Evolutionary conservation across 805 yeast species (phyloP).

Genomic region (Cyberlindnera xishuangbannaensis): DNA sequence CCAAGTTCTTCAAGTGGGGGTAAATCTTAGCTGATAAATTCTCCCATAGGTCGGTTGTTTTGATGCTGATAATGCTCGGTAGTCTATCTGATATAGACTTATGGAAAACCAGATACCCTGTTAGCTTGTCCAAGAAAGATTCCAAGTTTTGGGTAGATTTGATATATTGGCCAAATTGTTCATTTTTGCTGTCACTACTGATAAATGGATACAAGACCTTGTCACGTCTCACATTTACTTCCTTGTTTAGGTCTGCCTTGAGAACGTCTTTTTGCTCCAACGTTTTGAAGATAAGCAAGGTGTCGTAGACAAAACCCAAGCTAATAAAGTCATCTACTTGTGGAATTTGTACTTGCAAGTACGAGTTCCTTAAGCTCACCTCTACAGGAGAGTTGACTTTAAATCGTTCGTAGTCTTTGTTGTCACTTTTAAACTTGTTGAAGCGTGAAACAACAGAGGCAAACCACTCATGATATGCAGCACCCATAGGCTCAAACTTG

Average conservation of each 20-base stretch:
- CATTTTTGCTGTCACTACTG: constrained; percentile 34
- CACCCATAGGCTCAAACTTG: constrained; percentile 47
- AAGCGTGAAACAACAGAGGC: constrained; percentile 54
- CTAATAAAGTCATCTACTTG: constrained; percentile 38
- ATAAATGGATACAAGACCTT: constrained; percentile 62
- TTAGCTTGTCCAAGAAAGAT: constrained; percentile 52
- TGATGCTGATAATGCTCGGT: constrained; percentile 48
- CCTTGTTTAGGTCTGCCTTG: constrained; percentile 58
- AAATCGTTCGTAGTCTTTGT: constrained; percentile 43
- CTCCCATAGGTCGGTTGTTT: constrained; percentile 70
- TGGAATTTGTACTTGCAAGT: constrained; percentile 34
- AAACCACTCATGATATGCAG: constrained; percentile 47
- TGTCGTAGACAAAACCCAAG: constrained; percentile 73
- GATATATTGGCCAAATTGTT: constrained; percentile 24
- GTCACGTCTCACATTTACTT: constrained; percentile 64
- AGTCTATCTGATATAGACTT: constrained; percentile 60
- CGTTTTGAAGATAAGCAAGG: constrained; percentile 74
- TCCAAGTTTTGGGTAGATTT: constrained; percentile 38
- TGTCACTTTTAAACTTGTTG: constrained; percentile 41
- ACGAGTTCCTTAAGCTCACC: constrained; percentile 59
- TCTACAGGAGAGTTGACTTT: constrained; percentile 87
- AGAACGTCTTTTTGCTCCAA: constrained; percentile 61
- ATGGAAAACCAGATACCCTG: constrained; percentile 78
- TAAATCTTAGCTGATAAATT: constrained; percentile 53
- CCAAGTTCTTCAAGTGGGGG: constrained; percentile 48